phyloP scores from a whole-genome alignment of 1,284 basidiomycete genomes.

The Microbotryum saponariae region DNA sequence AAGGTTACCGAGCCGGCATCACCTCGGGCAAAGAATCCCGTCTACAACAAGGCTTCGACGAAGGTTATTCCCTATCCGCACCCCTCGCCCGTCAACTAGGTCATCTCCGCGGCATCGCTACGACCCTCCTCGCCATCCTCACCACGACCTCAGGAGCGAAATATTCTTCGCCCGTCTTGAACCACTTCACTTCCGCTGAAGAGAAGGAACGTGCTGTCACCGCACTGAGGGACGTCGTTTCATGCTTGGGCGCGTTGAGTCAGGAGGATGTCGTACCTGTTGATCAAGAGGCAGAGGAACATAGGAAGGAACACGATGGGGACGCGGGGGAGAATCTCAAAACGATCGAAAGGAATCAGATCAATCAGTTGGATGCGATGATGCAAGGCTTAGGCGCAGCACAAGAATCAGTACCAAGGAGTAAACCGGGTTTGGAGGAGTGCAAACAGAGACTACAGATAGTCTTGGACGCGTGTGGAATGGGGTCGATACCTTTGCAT shows the following conservation, averaged over 20 bases:
- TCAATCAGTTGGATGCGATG: constrained; percentile 33
- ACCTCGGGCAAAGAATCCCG: constrained; percentile 70
- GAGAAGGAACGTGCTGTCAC: constrained; percentile 14
- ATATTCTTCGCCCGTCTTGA: constrained; percentile 29
- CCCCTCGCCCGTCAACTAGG: constrained; percentile 67
- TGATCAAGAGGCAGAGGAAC: constrained; percentile 62
- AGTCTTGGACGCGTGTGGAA: constrained; percentile 21
- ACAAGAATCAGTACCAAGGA: not conserved
- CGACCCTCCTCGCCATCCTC: constrained; percentile 55
- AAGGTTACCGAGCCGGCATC: constrained; percentile 80
- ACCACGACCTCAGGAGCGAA: constrained; percentile 25
- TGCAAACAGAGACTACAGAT: constrained; percentile 14
- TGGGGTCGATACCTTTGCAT: constrained; percentile 13
- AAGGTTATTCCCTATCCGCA: constrained; percentile 62
- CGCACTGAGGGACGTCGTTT: constrained; percentile 52
- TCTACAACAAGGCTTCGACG: constrained; percentile 72
- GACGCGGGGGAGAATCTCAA: constrained; percentile 40
- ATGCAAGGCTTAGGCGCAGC: constrained; percentile 23
- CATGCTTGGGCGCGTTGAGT: constrained; percentile 52
- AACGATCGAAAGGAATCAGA: constrained; percentile 31
- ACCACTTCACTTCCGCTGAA: constrained; percentile 3
- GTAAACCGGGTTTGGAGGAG: constrained; percentile 17
- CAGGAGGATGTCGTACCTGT: constrained; percentile 60
- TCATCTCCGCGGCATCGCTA: constrained; percentile 56
- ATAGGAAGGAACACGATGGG: constrained; percentile 48